phyloP scores from a whole-genome alignment of 1,284 basidiomycete species.

The Sanghuangporus sanghuang region DNA sequence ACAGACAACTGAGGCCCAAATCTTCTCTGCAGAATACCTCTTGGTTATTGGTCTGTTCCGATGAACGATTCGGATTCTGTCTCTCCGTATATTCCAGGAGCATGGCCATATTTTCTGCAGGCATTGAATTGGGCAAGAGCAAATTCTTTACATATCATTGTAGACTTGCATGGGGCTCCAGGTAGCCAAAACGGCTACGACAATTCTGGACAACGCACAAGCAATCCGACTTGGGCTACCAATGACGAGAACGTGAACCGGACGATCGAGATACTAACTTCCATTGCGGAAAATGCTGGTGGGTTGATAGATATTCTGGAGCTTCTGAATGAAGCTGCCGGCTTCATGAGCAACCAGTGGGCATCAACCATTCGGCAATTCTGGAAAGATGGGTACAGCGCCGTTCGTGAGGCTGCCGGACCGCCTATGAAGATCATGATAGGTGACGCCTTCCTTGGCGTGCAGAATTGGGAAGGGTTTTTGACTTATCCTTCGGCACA shows the following conservation, averaged over 20 bases:
- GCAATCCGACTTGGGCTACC: constrained; percentile 57
- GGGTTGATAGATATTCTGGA: constrained; percentile 57
- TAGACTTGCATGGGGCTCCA: constrained; percentile 70
- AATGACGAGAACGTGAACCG: constrained; percentile 52
- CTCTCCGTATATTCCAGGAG: constrained; percentile 57
- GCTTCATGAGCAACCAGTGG: constrained; percentile 41
- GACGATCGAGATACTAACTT: constrained; percentile 60
- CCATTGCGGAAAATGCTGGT: constrained; percentile 49
- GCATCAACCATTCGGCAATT: constrained; percentile 40
- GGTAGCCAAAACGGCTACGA: constrained; percentile 77
- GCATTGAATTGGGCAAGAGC: constrained; percentile 62
- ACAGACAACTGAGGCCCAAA: not conserved
- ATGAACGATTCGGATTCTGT: constrained; percentile 43
- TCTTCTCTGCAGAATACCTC: constrained; percentile 46
- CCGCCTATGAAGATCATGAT: constrained; percentile 56
- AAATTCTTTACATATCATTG: constrained; percentile 53
- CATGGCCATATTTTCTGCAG: constrained; percentile 62
- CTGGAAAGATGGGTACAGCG: constrained; percentile 52
- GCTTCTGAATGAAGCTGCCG: constrained; percentile 60
- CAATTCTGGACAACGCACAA: constrained; percentile 76
- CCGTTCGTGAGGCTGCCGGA: constrained; percentile 44
- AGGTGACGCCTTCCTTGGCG: constrained; percentile 67
- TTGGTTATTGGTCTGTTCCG: constrained; percentile 76
- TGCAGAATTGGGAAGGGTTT: constrained; percentile 62
- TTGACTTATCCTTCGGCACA: constrained; percentile 46